Evolutionary conservation across 2,329 filamentous ascomycete genomes (phyloP), one percentile per base, ranked within the genome.

Genomic region (Neopestalotiopsis clavispora): DNA sequence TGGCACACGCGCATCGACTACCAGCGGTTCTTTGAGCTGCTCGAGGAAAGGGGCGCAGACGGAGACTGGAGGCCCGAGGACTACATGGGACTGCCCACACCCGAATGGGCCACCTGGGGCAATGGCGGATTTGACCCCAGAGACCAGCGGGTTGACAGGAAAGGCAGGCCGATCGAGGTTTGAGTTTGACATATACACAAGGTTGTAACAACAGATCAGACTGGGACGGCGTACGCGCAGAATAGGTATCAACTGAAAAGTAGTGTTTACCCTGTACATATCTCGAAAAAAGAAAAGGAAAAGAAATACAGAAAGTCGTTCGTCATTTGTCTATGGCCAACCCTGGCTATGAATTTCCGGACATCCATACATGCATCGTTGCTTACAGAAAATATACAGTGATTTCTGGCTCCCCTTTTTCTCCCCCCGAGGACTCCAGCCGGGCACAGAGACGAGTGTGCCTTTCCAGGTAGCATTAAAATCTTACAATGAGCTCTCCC

Each of bases 1-100:
- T 98, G 95, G 95, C 93, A 96, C 78, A 97, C 95, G 1, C 84
- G 92, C 64, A 98, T 99, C 75, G 92, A 98, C 79, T 98, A 98
- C 79, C 87, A 92, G 67, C 89, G 86, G 69, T 98, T 98, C 85
- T 98, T 98, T 79, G 85, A 93, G 72, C 86, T 96, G 70, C 85
- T 97, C 10, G 93, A 97, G 80, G 88, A 90, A 77, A 85, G 88
- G 71, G 84, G 86, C 17, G 80, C 84, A 6, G 88, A 92, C 42
- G 88, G 87, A 20, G 87, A 93, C 13, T 98, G 97, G 85, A 86
- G 84, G 9, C 94, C 95, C 0, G 94, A 97, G 81, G 95, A 98
- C 77, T 98, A 98, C 81, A 93, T 97, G 85, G 93, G 91, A 4
- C 86, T 86, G 56, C 87, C 92, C 73, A 98, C 94, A 49, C 93